Evolutionary conservation across 225 moss, liverwort and hornwort species (phyloP), one percentile per base, ranked within the genome.

Genomic region (Rhytidiadelphus loreus): DNA sequence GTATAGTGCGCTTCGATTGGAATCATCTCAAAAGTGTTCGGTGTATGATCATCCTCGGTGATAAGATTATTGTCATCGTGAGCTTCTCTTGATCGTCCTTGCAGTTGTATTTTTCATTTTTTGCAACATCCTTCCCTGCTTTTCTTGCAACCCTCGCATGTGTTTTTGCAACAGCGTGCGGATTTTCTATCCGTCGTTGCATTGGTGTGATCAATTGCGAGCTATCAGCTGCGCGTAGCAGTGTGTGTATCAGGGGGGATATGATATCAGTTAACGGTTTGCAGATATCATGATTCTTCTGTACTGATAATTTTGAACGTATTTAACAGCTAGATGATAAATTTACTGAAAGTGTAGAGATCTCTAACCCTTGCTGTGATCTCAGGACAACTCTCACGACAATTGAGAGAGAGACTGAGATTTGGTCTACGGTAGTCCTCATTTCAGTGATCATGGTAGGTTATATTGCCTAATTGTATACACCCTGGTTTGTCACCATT

Each of bases 1-100:
- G 92, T 90, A 92, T 88, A 90, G 86, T 92, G 88, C 88, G 59
- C 52, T 86, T 91, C 83, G 58, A 83, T 65, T 59, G 87, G 75
- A 87, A 92, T 63, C 90, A 86, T 86, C 82, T 88, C 41, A 63
- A 85, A 46, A 48, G 88, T 88, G 82, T 72, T 86, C 87, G 62
- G 71, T 88, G 77, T 82, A 87, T 43, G 56, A 88, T 80, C 69
- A 77, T 77, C 82, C 84, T 91, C 80, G 69, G 68, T 87, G 89
- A 75, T 68, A 84, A 88, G 86, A 48, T 66, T 56, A 78, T 80
- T 77, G 37, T 91, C 75, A 44, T 43, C 30, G 64, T 50, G 66
- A 78, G 58, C 50, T 60, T 78, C 19, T 66, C 69, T 69, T 59
- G 69, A 66, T 77, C 65, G 77, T 57, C 46, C 83, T 88, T 77